Evolutionary conservation across 768 basidiomycete species (phyloP).

Genomic region (Boletus rufocinnamomeus): DNA sequence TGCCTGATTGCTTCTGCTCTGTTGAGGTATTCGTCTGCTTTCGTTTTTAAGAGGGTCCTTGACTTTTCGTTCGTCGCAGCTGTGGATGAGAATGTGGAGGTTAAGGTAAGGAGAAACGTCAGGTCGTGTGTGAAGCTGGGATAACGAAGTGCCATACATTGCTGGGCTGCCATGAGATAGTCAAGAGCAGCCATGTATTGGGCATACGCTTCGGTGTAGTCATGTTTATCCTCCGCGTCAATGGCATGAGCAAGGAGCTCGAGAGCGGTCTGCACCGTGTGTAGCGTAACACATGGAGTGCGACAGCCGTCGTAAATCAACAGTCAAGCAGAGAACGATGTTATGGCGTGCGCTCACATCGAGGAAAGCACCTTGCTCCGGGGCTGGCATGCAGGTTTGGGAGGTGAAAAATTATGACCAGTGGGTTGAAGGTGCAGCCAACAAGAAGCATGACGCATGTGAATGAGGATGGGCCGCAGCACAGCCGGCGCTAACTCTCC

Average conservation of each 20-base stretch:
- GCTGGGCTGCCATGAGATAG: constrained; percentile 95
- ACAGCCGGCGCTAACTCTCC: not conserved
- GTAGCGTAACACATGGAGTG: not conserved
- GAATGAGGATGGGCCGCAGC: constrained; percentile 41
- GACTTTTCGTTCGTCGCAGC: constrained; percentile 25
- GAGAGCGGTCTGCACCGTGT: constrained; percentile 60
- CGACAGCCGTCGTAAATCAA: not conserved
- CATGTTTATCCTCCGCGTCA: constrained; percentile 84
- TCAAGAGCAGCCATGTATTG: constrained; percentile 91
- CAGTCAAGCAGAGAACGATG: not conserved
- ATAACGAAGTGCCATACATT: constrained; percentile 50
- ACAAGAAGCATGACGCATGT: constrained; percentile 48
- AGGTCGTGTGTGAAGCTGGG: not conserved
- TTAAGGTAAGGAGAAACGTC: not conserved
- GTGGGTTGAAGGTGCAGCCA: not conserved
- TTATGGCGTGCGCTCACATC: constrained; percentile 9
- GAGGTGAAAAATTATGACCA: not conserved
- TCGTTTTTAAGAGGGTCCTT: constrained; percentile 14
- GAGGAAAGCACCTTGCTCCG: constrained; percentile 5
- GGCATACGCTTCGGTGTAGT: constrained; percentile 92
- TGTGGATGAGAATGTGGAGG: not conserved
- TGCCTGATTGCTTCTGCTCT: constrained; percentile 19
- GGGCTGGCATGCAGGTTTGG: not conserved
- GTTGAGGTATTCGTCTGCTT: constrained; percentile 22
- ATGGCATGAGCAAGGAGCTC: constrained; percentile 89